Percentiles rank a stretch among this genome's conserved stretches.
Conservation (phyloP, 1,284 basidiomycete genomes). For the Apiotrichum gracile region DNA sequence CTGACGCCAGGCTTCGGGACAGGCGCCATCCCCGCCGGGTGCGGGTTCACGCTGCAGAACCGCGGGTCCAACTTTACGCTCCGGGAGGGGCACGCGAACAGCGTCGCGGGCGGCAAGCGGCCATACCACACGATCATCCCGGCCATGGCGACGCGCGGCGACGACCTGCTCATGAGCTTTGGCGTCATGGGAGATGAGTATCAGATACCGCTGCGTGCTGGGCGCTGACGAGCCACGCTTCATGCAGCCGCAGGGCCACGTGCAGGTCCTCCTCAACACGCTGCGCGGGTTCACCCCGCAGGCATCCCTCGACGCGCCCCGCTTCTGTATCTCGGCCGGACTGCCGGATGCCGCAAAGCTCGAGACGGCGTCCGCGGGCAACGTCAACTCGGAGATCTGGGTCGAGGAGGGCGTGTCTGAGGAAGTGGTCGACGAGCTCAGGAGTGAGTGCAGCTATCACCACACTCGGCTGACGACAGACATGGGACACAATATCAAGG, state of each 20-base stretch:
- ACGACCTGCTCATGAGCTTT: constrained; percentile 78
- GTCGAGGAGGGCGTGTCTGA: constrained; percentile 71
- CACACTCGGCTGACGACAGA: too few relatives aligned
- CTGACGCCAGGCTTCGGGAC: constrained; percentile 50
- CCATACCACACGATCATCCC: constrained; percentile 94
- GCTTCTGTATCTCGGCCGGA: constrained; percentile 86
- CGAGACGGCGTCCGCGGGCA: constrained; percentile 49
- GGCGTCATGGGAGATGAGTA: constrained; percentile 71
- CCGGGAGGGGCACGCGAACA: constrained; percentile 75
- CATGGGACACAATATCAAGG: constrained; percentile 79
- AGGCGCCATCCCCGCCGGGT: constrained; percentile 77
- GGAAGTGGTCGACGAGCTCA: constrained; percentile 57
- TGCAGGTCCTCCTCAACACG: constrained; percentile 70
- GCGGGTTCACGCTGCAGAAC: constrained; percentile 94
- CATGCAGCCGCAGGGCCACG: constrained; percentile 23
- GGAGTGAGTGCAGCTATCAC: constrained; percentile 34
- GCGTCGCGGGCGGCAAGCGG: constrained; percentile 70
- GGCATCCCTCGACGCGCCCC: constrained; percentile 78
- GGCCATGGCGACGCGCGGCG: constrained; percentile 67
- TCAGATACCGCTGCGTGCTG: constrained; percentile 32
- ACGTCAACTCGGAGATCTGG: constrained; percentile 68
- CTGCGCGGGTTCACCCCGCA: constrained; percentile 73
- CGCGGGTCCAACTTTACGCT: constrained; percentile 80
- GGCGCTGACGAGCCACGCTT: constrained; percentile 3
- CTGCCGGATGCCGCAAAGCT: constrained; percentile 58